A percentile compares a stretch with the other conserved stretches of the same genome.
Conservation (phyloP, 169 alveolate species). For the Plasmodium gaboni region DNA sequence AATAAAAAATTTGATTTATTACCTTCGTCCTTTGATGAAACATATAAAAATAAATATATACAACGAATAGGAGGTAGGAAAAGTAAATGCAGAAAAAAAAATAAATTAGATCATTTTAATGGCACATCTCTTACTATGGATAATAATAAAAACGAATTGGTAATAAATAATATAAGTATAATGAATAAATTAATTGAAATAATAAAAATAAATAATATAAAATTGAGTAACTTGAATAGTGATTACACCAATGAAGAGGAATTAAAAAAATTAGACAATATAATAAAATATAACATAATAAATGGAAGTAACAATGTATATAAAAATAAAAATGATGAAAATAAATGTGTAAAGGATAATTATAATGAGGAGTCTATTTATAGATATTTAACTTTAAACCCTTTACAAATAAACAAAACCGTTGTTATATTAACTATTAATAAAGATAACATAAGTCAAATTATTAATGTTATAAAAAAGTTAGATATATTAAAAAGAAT, state of each 20-base stretch:
- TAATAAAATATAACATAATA: slow-evolving; percentile 12
- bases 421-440: slow-evolving; percentile 81
- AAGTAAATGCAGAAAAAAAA: neutral
- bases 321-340: neutral
- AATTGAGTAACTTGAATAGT: slow-evolving; percentile 51
- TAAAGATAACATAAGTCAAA: slow-evolving; percentile 82
- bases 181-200: slow-evolving; percentile 71
- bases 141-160: neutral
- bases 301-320: neutral
- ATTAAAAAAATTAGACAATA: slow-evolving; percentile 32
- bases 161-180: slow-evolving; percentile 14
- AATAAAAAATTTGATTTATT: slow-evolving; percentile 17
- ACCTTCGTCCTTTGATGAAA: slow-evolving; percentile 23
- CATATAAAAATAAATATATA: neutral
- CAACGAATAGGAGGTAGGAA: neutral
- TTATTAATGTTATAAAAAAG: slow-evolving; percentile 69
- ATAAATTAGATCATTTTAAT: neutral
- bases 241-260: slow-evolving; percentile 18
- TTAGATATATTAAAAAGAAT: slow-evolving; percentile 81
- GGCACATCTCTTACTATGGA: neutral
- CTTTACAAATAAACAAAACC: slow-evolving; percentile 60
- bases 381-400: slow-evolving; percentile 51
- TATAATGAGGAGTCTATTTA: slow-evolving; percentile 25
- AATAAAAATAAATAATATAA: slow-evolving; percentile 47
- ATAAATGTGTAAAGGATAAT: neutral